Evolutionary conservation across 768 basidiomycete species (phyloP), one percentile per base, ranked within the genome.

Genomic region (Suillus spraguei): DNA sequence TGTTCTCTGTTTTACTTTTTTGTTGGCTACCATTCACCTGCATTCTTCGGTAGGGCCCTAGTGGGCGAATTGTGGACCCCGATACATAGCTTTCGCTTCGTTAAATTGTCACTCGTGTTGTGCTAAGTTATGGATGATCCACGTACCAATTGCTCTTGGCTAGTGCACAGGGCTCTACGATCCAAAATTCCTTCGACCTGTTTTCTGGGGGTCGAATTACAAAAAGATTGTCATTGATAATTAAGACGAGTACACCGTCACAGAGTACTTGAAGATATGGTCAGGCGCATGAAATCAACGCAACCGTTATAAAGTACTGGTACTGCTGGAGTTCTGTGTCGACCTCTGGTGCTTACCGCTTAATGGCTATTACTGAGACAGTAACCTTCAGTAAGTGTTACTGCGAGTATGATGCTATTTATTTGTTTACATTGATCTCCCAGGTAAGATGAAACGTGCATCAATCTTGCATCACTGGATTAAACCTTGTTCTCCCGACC

Each of bases 91-190:
- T 64, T 52, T 67, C 62, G 20, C 36, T 46, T 52, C 22, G 20
- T 64, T 63, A 61, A 60, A 64, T 47, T 59, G 68, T 61, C 47
- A 24, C 16, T 44, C 39, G 28, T 66, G 71, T 75, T 73, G 73
- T 77, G 64, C 66, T 28, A 28, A 28, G 28, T 71, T 66, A 44
- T 63, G 60, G 59, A 66, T 35, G 42, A 54, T 65, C n/a, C 17
- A 62, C 63, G 38, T 49, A 53, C 22, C 32, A 10, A 14, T 47
- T 17, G 33, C 24, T 56, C 38, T 28, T 9, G 38, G 38, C 38
- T 39, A 39, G 52, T 39, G 55, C 22, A 39, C 36, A 33, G 20
- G 20, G 20, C 20, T n/a, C 11, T 50, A 35, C 5, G 6, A 32
- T 52, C 50, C 17, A 52, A 20, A 32, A 52, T 32, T 20, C 32